These are phyloP conservation scores for Arabis hirsuta DNA, from an alignment of 345 rosid genomes.

Conservation along the genomic window DNA sequence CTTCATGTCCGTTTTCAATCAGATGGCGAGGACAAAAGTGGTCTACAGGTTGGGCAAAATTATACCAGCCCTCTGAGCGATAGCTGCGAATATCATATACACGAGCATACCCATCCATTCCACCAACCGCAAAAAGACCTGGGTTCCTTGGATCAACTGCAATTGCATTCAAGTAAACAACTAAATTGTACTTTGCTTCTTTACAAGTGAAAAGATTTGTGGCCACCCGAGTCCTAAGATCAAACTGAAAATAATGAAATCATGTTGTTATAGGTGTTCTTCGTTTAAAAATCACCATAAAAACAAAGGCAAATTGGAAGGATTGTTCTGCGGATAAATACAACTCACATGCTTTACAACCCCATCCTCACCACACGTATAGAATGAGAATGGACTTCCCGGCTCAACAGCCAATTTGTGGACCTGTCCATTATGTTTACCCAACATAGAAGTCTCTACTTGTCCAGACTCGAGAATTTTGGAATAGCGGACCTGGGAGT, in stretches of 20 bases:
- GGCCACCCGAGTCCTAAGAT: constrained; percentile 70
- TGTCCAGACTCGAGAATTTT: constrained; percentile 62
- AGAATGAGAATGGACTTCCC: constrained; percentile 75
- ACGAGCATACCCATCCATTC: constrained; percentile 79
- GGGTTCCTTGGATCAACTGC: constrained; percentile 87
- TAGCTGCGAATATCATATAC: constrained; percentile 80
- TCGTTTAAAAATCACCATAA: not conserved
- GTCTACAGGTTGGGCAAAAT: constrained; percentile 61
- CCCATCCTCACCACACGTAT: constrained; percentile 91
- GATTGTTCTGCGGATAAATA: not conserved
- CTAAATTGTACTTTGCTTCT: constrained; percentile 39
- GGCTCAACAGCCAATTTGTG: constrained; percentile 89
- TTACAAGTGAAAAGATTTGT: constrained; percentile 77
- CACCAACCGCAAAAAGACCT: constrained; percentile 77
- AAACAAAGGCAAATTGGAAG: not conserved
- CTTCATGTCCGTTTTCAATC: constrained; percentile 57
- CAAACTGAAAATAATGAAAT: constrained; percentile 63
- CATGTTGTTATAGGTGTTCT: constrained; percentile 8
- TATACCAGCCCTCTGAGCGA: constrained; percentile 66
- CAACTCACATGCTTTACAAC: constrained; percentile 79
- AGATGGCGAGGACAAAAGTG: constrained; percentile 76
- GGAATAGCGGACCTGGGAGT: constrained; percentile 68
- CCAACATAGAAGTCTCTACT: constrained; percentile 63
- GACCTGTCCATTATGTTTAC: constrained; percentile 61
- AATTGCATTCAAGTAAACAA: constrained; percentile 71